phyloP scores from a whole-genome alignment of 2,329 filamentous ascomycete genomes.

The Calonectria leucothoes region DNA sequence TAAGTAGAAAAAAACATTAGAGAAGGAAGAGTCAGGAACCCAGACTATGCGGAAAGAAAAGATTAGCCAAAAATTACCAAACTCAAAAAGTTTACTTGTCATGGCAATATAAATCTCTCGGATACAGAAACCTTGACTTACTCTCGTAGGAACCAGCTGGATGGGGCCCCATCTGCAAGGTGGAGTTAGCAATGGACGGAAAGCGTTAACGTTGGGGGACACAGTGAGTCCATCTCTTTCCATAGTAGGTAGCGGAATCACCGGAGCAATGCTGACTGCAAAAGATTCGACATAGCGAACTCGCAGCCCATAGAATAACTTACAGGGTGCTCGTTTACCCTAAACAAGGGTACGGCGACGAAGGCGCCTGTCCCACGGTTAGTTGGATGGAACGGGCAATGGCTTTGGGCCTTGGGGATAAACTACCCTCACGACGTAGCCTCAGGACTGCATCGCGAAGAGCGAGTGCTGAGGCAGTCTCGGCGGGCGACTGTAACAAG shows the following conservation, averaged over 20 bases:
- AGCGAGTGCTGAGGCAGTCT: neutral
- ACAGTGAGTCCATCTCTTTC: neutral
- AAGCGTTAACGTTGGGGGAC: neutral
- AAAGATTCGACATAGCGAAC: no score
- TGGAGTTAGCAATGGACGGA: neutral
- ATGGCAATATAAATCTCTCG: no score
- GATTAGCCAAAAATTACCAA: neutral
- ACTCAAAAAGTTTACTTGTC: no score
- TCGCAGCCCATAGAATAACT: neutral
- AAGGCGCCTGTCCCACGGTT: neutral
- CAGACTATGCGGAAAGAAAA: neutral
- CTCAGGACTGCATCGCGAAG: neutral
- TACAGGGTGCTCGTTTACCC: neutral
- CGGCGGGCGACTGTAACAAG: neutral
- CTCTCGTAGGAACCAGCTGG: neutral
- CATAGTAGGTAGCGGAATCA: neutral
- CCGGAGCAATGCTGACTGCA: no score
- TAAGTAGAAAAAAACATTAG: neutral
- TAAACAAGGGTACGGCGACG: neutral
- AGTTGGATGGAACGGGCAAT: neutral
- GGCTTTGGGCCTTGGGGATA: no score
- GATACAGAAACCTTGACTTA: neutral
- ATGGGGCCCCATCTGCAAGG: neutral
- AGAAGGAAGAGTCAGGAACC: neutral
- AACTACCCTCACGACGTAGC: neutral